phyloP scores from a whole-genome alignment of 2,329 filamentous ascomycete species.

The Thermothelomyces thermophilus region DNA sequence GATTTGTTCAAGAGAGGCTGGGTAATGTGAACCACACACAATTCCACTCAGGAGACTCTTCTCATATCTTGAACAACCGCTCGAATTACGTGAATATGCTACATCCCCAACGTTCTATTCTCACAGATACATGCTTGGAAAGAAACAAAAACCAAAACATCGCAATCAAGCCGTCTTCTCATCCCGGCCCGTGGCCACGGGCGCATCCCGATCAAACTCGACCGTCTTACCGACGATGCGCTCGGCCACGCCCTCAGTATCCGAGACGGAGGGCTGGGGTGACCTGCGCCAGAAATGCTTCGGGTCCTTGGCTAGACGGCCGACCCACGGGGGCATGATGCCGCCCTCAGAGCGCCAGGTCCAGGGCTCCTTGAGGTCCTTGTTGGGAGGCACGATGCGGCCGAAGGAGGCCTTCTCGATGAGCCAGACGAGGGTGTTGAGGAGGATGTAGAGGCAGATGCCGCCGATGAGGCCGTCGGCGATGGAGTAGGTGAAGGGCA shows the following conservation, averaged over 20 bases:
- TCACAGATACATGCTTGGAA: no score
- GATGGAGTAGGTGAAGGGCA: conserved; percentile 88
- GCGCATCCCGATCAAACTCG: conserved; percentile 3
- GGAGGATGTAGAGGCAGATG: conserved; percentile 66
- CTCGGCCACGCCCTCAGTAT: conserved; percentile 13
- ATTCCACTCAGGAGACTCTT: no score
- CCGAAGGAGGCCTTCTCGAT: conserved; percentile 61
- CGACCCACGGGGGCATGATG: conserved; percentile 67
- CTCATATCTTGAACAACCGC: no score
- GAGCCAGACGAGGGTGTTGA: conserved; percentile 66
- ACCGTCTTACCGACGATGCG: conserved; percentile 7
- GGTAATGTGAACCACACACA: no score
- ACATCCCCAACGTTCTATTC: no score
- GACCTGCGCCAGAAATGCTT: conserved; percentile 20
- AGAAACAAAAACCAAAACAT: no score
- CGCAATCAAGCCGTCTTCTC: conserved; percentile 9
- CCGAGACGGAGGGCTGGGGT: conserved; percentile 2
- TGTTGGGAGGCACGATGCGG: conserved; percentile 66
- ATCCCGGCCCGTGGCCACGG: conserved; percentile 2
- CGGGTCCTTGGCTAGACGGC: conserved; percentile 57
- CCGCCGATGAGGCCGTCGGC: conserved; percentile 80
- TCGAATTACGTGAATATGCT: no score
- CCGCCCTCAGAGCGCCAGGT: conserved; percentile 71
- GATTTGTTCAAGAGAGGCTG: no score
- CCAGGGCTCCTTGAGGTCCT: conserved; percentile 73